Base-by-base conservation (phyloP, 768 basidiomycete genomes). In the Trichaptum fuscoviolaceum region DNA sequence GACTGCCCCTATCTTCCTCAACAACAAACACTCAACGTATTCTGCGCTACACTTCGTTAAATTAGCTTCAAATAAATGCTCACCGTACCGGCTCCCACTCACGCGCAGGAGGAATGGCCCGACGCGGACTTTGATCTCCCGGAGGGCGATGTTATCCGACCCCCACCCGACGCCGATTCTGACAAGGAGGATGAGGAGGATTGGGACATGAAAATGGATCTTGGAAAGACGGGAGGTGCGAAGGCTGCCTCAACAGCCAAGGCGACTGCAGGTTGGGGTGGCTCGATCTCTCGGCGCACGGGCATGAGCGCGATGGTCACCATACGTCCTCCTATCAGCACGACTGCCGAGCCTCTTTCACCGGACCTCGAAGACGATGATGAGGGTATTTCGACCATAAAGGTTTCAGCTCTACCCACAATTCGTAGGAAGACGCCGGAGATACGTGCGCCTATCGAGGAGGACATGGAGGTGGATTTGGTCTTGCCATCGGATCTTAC, bases 61-160 rank as follows among this genome's bases (percentile, higher is more conserved):
- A 15, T 12, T 52, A 52, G 15, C 42, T 12, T 52, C 12, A 52
- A 52, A 52, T 52, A 52, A 64, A 91, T 91, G 89, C 75, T 81
- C 65, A 78, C 88, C 63, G 79, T 87, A 57, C 85, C 85, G 42
- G 85, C 88, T 6, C 88, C 87, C 15, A 78, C 84, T 60, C 79
- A 83, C 68, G 76, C 79, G 57, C 84, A 85, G 69, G 92, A 94
- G 77, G 91, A 93, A 79, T 94, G 92, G 92, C 83, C 85, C 58
- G 92, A 94, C 76, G 89, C 90, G 68, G 92, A 94, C 77, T 93
- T 94, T 74, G 92, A 93, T 74, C 79, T 94, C 24, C 88, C 90
- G 65, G 92, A 94, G 62, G 92, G 85, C 58, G 84, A 84, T 62
- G 42, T 66, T 27, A 61, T 71, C 18, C 59, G 25, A 25, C 59